Conservation (phyloP, 495 filamentous ascomycete genomes). For the Poronia punctata region DNA sequence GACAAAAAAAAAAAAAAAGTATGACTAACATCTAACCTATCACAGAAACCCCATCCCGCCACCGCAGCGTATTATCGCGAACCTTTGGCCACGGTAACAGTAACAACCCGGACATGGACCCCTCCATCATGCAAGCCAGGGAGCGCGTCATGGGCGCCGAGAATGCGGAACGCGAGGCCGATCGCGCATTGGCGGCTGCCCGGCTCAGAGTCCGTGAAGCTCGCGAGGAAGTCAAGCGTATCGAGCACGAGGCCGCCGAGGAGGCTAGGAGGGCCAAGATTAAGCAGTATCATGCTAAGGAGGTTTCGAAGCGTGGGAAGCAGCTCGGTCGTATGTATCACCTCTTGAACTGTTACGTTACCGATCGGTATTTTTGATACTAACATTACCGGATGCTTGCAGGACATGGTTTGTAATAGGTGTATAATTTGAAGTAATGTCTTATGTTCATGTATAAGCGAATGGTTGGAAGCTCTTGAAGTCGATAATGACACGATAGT, state of each 20-base stretch:
- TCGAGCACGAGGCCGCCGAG: slow-evolving; percentile 59
- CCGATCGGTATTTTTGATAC: slow-evolving; percentile 2
- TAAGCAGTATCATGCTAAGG: slow-evolving; percentile 57
- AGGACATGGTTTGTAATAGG: slow-evolving; percentile 6
- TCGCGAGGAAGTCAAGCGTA: slow-evolving; percentile 51
- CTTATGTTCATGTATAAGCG: too few relatives aligned
- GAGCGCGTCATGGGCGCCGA: slow-evolving; percentile 54
- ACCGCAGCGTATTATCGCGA: slow-evolving; percentile 31
- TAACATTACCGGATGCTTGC: slow-evolving; percentile 1
- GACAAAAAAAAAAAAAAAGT: not conserved
- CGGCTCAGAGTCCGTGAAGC: slow-evolving; percentile 53
- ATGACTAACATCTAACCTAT: not conserved
- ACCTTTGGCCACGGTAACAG: slow-evolving; percentile 38
- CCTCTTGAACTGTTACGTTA: not conserved
- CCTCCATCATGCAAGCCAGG: slow-evolving; percentile 49
- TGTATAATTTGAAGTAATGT: not conserved
- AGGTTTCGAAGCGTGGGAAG: slow-evolving; percentile 59
- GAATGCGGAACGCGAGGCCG: slow-evolving; percentile 53
- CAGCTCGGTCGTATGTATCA: slow-evolving; percentile 51
- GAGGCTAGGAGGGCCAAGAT: slow-evolving; percentile 54
- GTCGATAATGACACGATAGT: too few relatives aligned
- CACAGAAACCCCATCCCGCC: slow-evolving; percentile 18
- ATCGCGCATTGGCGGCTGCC: slow-evolving; percentile 50
- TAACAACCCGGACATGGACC: slow-evolving; percentile 42
- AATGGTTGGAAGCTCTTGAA: too few relatives aligned